Percentiles rank a stretch among this genome's conserved stretches.
Evolutionary conservation across 2,329 filamentous ascomycete genomes (phyloP).

Genomic region (Ophiostoma sp.): DNA sequence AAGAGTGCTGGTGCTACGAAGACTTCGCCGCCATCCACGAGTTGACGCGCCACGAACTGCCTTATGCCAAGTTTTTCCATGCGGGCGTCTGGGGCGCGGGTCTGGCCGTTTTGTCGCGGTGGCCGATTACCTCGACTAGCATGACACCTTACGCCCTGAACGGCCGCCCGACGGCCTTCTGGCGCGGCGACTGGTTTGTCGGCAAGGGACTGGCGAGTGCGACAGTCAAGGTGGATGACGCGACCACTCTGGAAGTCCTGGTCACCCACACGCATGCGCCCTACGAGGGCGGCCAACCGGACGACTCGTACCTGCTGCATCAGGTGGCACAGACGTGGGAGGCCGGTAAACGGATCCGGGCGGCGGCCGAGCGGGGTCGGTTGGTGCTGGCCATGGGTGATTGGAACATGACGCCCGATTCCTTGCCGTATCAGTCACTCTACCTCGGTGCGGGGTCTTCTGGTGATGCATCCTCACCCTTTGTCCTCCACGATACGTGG

Average conservation of each 20-base stretch:
- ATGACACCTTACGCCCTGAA: conserved; percentile 91
- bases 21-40: conserved; percentile 78
- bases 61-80: conserved; percentile 90
- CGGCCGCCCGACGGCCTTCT: conserved; percentile 90
- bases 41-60: conserved; percentile 70
- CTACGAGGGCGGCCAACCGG: conserved; percentile 69
- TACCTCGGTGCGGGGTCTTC: conserved; percentile 56
- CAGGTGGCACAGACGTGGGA: conserved; percentile 94
- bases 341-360: conserved; percentile 83
- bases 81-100: conserved; percentile 88
- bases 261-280: conserved; percentile 89
- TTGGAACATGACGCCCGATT: conserved; percentile 94
- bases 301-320: conserved; percentile 84
- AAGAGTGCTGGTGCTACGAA: conserved; percentile 66
- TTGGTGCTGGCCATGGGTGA: conserved; percentile 86
- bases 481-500: conserved; percentile 81
- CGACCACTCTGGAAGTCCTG: conserved; percentile 78
- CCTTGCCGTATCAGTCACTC: conserved; percentile 79
- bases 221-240: conserved; percentile 64
- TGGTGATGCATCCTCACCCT: conserved; percentile 45
- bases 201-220: conserved; percentile 92
- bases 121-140: conserved; percentile 86
- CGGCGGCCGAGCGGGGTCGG: conserved; percentile 72
- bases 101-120: conserved; percentile 83
- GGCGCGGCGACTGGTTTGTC: conserved; percentile 92